Evolutionary conservation across 2,329 filamentous ascomycete species (phyloP).

Genomic region (Alternaria viburni): DNA sequence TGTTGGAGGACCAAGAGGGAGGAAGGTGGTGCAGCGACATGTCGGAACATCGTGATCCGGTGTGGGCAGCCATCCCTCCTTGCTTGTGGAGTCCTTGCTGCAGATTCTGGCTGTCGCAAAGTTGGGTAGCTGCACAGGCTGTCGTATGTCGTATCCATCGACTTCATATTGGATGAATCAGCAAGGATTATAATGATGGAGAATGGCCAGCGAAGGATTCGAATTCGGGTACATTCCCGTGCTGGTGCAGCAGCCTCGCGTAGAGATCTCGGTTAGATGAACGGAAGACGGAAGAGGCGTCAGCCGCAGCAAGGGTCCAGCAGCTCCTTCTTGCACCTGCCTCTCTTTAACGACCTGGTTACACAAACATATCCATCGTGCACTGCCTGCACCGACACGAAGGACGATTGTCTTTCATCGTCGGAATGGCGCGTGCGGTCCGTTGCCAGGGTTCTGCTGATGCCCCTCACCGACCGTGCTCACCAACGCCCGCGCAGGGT

Average conservation of each 20-base stretch:
- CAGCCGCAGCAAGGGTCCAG: not conserved
- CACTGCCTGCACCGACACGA: not conserved
- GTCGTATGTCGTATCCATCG: not conserved
- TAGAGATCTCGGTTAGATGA: not conserved
- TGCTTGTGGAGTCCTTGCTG: not conserved
- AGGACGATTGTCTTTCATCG: not conserved
- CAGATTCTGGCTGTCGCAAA: not conserved
- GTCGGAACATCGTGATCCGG: not conserved
- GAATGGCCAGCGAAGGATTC: not conserved
- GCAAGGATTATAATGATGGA: not conserved
- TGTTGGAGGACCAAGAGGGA: not conserved
- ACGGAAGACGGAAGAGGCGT: slow-evolving; percentile 2
- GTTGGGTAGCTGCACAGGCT: not conserved
- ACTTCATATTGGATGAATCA: not conserved
- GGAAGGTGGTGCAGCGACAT: not conserved
- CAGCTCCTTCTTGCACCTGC: not conserved
- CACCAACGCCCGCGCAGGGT: not conserved
- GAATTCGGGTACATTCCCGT: not conserved
- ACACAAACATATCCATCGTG: not conserved
- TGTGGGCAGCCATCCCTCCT: not conserved
- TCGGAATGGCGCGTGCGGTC: not conserved
- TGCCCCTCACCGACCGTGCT: not conserved
- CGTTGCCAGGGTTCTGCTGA: not conserved
- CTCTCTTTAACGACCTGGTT: not conserved
- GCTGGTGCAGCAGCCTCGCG: not conserved